phyloP scores from a whole-genome alignment of 2,329 filamentous ascomycete genomes.

The Emmonsiellopsis sp. region DNA sequence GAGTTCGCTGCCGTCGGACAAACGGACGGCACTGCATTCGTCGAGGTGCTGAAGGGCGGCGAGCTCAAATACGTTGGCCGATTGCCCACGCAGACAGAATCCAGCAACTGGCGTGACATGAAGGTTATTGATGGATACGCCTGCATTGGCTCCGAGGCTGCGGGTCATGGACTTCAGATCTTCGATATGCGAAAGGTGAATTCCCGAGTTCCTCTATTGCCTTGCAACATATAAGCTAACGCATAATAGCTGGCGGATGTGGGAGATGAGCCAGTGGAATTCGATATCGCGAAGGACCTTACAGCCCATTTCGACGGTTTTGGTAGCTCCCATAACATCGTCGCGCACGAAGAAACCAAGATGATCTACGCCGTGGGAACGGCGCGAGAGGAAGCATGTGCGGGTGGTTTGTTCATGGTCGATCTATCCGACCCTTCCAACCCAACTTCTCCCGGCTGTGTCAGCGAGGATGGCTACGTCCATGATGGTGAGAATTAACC shows the following conservation, averaged over 20 bases:
- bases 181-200: constrained; percentile 49
- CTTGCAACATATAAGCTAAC: neutral
- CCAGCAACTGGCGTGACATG: constrained; percentile 29
- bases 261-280: constrained; percentile 34
- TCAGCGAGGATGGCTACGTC: constrained; percentile 48
- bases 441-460: constrained; percentile 45
- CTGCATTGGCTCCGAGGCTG: constrained; percentile 36
- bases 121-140: constrained; percentile 31
- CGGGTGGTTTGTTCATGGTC: constrained; percentile 49
- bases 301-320: constrained; percentile 32
- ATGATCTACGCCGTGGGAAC: constrained; percentile 40
- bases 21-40: constrained; percentile 42
- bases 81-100: constrained; percentile 32
- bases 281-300: constrained; percentile 34
- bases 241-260: constrained; percentile 36
- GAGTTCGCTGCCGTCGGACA: constrained; percentile 43
- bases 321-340: constrained; percentile 45
- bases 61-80: constrained; percentile 39
- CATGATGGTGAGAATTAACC: constrained; percentile 37
- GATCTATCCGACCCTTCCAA: constrained; percentile 46
- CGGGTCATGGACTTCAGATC: constrained; percentile 49
- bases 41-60: constrained; percentile 38
- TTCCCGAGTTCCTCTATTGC: neutral
- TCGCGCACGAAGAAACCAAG: constrained; percentile 44
- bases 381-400: constrained; percentile 38